Conservation (phyloP, 139 green algal species). For the Tetratostichococcus sp. region DNA sequence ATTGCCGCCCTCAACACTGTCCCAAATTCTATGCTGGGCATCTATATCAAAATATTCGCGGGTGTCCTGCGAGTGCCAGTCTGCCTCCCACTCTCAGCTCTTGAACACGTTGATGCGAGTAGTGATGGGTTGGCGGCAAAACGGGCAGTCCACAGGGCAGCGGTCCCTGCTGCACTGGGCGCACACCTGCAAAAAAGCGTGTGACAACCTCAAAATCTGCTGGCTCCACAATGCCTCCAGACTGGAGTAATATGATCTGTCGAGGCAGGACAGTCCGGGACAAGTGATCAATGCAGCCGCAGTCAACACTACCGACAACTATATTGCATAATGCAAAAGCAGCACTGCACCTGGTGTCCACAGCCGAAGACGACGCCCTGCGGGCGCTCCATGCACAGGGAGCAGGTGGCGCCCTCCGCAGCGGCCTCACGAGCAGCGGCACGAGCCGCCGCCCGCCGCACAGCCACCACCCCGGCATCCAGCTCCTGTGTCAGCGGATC, state of each 20-base stretch:
- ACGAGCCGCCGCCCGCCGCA: slow-evolving; percentile 1
- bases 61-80: no score
- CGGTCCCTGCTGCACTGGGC: background rate
- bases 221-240: no score
- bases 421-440: background rate
- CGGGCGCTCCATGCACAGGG: slow-evolving; percentile 22
- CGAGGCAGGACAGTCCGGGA: no score
- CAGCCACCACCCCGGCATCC: background rate
- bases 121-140: slow-evolving; percentile 7
- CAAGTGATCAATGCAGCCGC: no score
- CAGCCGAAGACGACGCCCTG: slow-evolving; percentile 12
- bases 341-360: slow-evolving; percentile 16
- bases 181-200: background rate
- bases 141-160: slow-evolving; percentile 9
- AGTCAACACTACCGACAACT: no score
- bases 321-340: no score
- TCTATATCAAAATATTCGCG: no score
- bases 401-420: slow-evolving; percentile 6
- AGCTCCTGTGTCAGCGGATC: background rate
- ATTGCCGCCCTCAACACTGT: no score
- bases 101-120: slow-evolving; percentile 5
- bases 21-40: no score
- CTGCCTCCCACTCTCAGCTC: slow-evolving; percentile 9
- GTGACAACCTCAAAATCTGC: background rate
- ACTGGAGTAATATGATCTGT: no score